phyloP scores from a whole-genome alignment of 139 green algal species.

The Tetraselmis chui region DNA sequence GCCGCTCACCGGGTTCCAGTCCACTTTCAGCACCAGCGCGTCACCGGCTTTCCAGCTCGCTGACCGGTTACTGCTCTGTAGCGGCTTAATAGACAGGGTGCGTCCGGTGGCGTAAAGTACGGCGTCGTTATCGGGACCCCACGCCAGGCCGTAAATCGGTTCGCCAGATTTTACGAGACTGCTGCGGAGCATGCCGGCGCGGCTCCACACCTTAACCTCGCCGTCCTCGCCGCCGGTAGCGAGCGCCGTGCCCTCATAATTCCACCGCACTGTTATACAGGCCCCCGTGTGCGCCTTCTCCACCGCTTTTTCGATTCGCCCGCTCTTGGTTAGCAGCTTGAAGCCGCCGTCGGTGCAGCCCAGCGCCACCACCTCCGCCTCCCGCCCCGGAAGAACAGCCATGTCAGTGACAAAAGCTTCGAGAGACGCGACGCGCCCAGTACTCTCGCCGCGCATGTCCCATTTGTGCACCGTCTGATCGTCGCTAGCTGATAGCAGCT shows the following conservation, averaged over 20 bases:
- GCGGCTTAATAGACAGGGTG: constrained; percentile 45
- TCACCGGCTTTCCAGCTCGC: constrained; percentile 6
- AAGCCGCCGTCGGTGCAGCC: constrained; percentile 41
- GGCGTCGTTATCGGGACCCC: constrained; percentile 50
- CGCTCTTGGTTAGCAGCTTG: constrained; percentile 50
- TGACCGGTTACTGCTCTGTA: constrained; percentile 30
- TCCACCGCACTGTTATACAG: constrained; percentile 58
- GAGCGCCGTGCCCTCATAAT: constrained; percentile 64
- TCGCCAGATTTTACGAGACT: constrained; percentile 43
- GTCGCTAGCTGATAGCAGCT: constrained; percentile 47
- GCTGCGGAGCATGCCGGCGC: constrained; percentile 68
- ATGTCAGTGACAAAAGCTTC: not conserved
- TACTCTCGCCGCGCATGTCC: constrained; percentile 40
- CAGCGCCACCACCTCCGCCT: not conserved
- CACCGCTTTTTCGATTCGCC: constrained; percentile 54
- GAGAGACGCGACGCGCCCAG: constrained; percentile 11
- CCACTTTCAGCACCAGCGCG: constrained; percentile 39
- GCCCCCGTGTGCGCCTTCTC: constrained; percentile 61
- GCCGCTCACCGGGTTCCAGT: constrained; percentile 63
- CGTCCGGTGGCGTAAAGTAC: constrained; percentile 49
- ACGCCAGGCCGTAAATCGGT: constrained; percentile 58
- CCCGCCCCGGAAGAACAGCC: not conserved
- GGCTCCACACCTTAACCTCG: constrained; percentile 67
- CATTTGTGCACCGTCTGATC: constrained; percentile 56
- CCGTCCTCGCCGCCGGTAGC: constrained; percentile 73